Conservation (phyloP, 345 rosid species). For the Eucalyptus paniculata region DNA sequence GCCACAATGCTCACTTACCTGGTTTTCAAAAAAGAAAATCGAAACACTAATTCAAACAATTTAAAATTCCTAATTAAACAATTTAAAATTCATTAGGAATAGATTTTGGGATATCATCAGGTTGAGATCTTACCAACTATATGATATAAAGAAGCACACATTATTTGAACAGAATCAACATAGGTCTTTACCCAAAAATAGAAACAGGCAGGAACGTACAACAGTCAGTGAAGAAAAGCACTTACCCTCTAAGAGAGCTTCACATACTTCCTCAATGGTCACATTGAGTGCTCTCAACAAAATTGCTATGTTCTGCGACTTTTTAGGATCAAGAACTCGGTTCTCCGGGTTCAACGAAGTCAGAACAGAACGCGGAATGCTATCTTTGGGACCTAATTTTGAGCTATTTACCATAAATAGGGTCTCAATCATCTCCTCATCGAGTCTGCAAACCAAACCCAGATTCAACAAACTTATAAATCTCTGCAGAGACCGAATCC, state of each 20-base stretch:
- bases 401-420: constrained; percentile 59
- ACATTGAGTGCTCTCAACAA: constrained; percentile 88
- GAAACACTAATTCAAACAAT: background rate
- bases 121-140: background rate
- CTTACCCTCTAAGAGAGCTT: constrained; percentile 81
- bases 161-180: background rate
- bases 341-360: constrained; percentile 38
- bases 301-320: constrained; percentile 88
- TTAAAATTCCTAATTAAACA: background rate
- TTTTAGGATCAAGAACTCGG: constrained; percentile 76
- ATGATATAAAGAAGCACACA: background rate
- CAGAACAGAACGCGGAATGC: constrained; percentile 12
- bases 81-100: background rate
- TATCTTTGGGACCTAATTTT: constrained; percentile 26
- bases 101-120: background rate
- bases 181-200: background rate
- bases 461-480: background rate
- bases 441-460: constrained; percentile 41
- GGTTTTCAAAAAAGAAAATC: background rate
- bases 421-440: constrained; percentile 97
- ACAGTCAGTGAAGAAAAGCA: background rate
- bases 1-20: background rate
- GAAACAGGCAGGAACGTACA: background rate
- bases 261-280: constrained; percentile 88
- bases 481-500: background rate